Conservation (phyloP, 768 basidiomycete genomes). For the Pisolithus marmoratus region DNA sequence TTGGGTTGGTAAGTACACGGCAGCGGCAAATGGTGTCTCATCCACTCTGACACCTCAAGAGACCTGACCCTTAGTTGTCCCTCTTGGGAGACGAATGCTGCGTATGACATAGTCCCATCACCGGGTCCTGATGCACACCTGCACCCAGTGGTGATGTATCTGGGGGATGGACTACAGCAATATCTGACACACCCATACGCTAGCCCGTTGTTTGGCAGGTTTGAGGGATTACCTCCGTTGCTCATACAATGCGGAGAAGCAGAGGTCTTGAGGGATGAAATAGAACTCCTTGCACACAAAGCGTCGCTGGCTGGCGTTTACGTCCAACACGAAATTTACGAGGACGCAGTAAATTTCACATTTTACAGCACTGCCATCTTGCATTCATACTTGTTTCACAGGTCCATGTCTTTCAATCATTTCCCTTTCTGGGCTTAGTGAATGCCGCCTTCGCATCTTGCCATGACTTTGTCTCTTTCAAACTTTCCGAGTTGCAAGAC, state of each 20-base stretch:
- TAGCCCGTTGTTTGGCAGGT: slow-evolving; percentile 89
- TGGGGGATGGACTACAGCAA: slow-evolving; percentile 72
- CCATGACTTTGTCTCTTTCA: slow-evolving; percentile 58
- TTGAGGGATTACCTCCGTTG: slow-evolving; percentile 80
- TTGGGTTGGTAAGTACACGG: slow-evolving; percentile 76
- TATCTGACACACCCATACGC: slow-evolving; percentile 96
- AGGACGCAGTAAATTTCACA: slow-evolving; percentile 68
- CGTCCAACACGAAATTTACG: slow-evolving; percentile 83
- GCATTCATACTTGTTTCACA: slow-evolving; percentile 21
- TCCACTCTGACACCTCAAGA: slow-evolving; percentile 22
- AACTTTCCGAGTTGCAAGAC: slow-evolving; percentile 49
- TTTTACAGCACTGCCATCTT: neutral
- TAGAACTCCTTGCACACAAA: slow-evolving; percentile 88
- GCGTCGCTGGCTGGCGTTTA: slow-evolving; percentile 81
- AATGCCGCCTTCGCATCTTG: slow-evolving; percentile 67
- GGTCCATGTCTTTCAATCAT: slow-evolving; percentile 90
- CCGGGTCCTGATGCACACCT: slow-evolving; percentile 76
- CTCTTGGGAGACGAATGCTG: slow-evolving; percentile 93
- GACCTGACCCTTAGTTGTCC: slow-evolving; percentile 96
- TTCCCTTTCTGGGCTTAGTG: slow-evolving; percentile 68
- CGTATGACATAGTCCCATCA: slow-evolving; percentile 76
- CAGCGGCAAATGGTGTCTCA: neutral
- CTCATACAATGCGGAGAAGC: slow-evolving; percentile 91
- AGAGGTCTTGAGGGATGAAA: slow-evolving; percentile 93
- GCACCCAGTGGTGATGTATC: slow-evolving; percentile 91